Percentiles rank a stretch among this genome's conserved stretches.
Evolutionary conservation across 306 rosid genomes (phyloP).

Genomic region (Senna tora): DNA sequence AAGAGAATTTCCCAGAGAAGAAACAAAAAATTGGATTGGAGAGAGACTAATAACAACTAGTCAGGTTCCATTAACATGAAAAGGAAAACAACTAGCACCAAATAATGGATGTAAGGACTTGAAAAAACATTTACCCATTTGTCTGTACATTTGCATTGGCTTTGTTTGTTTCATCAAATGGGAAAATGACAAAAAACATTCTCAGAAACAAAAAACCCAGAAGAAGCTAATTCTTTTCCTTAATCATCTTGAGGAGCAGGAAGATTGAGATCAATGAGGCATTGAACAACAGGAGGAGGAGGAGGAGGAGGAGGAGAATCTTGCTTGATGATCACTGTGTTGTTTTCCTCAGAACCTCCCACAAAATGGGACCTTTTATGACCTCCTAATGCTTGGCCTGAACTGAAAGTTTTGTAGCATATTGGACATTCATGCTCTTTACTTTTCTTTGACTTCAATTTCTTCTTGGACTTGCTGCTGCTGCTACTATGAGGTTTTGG

Average conservation of each 20-base stretch:
- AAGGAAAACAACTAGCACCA: slow-evolving; percentile 45
- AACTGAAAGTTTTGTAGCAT: slow-evolving; percentile 74
- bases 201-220: slow-evolving; percentile 43
- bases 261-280: slow-evolving; percentile 84
- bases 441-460: slow-evolving; percentile 63
- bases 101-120: slow-evolving; percentile 43
- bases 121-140: slow-evolving; percentile 41
- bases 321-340: slow-evolving; percentile 61
- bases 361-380: slow-evolving; percentile 95
- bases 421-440: slow-evolving; percentile 86
- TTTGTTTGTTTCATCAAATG: slow-evolving; percentile 40
- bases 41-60: slow-evolving; percentile 34
- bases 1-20: neutral
- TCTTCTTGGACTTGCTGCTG: slow-evolving; percentile 48
- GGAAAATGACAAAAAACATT: slow-evolving; percentile 38
- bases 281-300: slow-evolving; percentile 52
- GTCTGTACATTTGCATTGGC: slow-evolving; percentile 58
- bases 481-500: slow-evolving; percentile 40
- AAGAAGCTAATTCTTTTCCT: slow-evolving; percentile 33
- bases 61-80: slow-evolving; percentile 44
- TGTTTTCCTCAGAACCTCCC: slow-evolving; percentile 69
- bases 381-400: slow-evolving; percentile 98
- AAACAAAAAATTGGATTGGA: slow-evolving; percentile 29
- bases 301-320: slow-evolving; percentile 71
- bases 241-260: slow-evolving; percentile 88